Evolutionary conservation across 805 yeast genomes (phyloP), one percentile per base, ranked within the genome.

Genomic region (Candida succiphila): DNA sequence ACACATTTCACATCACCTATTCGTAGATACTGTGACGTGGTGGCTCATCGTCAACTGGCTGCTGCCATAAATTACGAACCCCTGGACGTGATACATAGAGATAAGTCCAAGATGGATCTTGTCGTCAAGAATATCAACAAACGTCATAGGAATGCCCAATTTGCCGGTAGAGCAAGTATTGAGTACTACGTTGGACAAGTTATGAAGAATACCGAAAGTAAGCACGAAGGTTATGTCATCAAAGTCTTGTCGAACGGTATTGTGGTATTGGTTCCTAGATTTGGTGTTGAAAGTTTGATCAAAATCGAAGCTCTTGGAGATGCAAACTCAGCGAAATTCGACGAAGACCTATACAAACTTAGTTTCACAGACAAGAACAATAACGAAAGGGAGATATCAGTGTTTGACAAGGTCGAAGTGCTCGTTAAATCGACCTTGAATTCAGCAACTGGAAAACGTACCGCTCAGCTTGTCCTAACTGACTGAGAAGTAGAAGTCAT

Each of bases 1-100:
- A 92, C 99, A 1, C 99, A 92, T 68, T 92, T 88, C 68, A 92
- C 99, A 2, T 87, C 96, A 2, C 99, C 99, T 8, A 92, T 92
- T 52, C 77, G 99, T 61, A 79, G 99, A 56, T 92, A 85, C 57
- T 95, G 98, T 66, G 99, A 92, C 60, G 81, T 92, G 37, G 94
- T 92, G 34, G 98, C 94, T 0, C 99, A 92, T 58, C 72, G 99
- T 51, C 98, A 92, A 58, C 65, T 92, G 25, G 97, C 98, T 0
- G 96, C 94, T n/a, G 96, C 99, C 1, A 92, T 92, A 38, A 95
- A 84, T 1, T 92, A 89, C 54, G 98, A 92, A 55, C 70, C 79
- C 19, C 60, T 89, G 42, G 86, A 84, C 49, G 66, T 78, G 38
- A 69, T 75, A 30, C 96, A 89, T 49, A 72, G 95, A 49, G 95